Base-by-base conservation (phyloP, 805 yeast species). In the Barnettozyma botsteinii region DNA sequence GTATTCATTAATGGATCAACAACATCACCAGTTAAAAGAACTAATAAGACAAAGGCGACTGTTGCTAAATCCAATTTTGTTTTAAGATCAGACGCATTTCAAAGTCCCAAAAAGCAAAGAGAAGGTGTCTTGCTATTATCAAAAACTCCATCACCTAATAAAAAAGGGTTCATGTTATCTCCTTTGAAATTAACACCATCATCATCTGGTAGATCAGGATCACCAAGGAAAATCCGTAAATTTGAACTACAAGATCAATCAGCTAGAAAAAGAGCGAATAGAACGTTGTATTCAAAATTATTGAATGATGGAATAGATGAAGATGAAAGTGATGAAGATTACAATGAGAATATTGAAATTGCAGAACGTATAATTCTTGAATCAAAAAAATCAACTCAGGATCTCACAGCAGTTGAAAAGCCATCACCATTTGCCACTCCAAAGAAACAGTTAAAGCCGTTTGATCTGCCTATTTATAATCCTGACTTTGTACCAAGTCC, bases 211-310 rank as follows among this genome's bases (percentile, higher is more conserved):
- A 51, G 69, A 40, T 69, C 66, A 36, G 78, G 75, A 3, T 53
- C 73, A 10, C 61, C 62, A 15, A 69, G 75, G 11, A 79, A 79
- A 4, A 17, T 52, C 1, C 72, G 64, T 7, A 46, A 66, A 30
- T 24, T 26, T 19, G 41, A 38, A 14, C n/a, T 29, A 12, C 57
- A 53, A 25, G 74, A 77, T 41, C 53, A 57, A 31, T 64, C 74
- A 3, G 84, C 84, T 2, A 53, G 73, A 20, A 68, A 69, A 47
- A 56, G 72, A 42, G 78, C 84, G 0, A 56, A 64, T 18, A 50
- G 50, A 19, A 57, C 64, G 5, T 32, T 55, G 2, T 49, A 53
- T 17, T 31, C 45, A 3, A 44, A 27, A 15, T 24, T 46, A 6
- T 17, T 50, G 17, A 62, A 47, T 5, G 55, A 42, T 29, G 66